A percentile compares a stretch with the other conserved stretches of the same genome.
phyloP scores from a whole-genome alignment of 352 stramenopile genomes.

The Phytophthora lateralis region DNA sequence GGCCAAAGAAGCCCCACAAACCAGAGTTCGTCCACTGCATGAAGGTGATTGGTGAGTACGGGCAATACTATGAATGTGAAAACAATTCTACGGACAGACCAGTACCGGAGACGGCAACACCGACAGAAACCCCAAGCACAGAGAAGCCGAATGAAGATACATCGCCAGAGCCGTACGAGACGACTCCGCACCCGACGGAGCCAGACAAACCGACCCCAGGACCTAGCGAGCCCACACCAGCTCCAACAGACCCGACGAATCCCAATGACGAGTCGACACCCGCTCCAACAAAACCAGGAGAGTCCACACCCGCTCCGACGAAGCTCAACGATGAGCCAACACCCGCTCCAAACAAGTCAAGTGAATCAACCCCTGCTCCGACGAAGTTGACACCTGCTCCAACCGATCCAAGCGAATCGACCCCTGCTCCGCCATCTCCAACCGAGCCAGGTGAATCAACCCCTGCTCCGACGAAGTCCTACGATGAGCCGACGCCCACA shows the following conservation, averaged over 20 bases:
- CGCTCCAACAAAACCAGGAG: background rate
- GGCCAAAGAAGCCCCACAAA: background rate
- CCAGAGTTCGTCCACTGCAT: slow-evolving; percentile 4
- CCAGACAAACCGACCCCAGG: background rate
- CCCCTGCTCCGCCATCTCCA: slow-evolving; percentile 10
- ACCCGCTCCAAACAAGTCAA: slow-evolving; percentile 4
- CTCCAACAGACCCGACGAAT: background rate
- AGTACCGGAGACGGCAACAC: background rate
- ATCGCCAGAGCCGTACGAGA: background rate
- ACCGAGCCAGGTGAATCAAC: slow-evolving; percentile 6
- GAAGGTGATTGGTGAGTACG: slow-evolving; percentile 10
- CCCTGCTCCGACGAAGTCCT: slow-evolving; percentile 4
- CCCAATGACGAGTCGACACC: background rate
- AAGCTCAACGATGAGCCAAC: background rate
- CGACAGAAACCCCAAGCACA: background rate
- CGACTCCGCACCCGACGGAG: background rate
- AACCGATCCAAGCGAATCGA: slow-evolving; percentile 4
- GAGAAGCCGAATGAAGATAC: background rate
- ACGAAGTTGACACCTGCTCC: slow-evolving; percentile 13
- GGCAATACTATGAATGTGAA: slow-evolving; percentile 15
- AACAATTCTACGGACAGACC: background rate
- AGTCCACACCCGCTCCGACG: background rate
- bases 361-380: slow-evolving; percentile 5
- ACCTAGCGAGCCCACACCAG: background rate
- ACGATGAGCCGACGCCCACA: slow-evolving; percentile 7